Base-by-base conservation (phyloP, 1,284 basidiomycete genomes). In the Rhodotorula sp. region DNA sequence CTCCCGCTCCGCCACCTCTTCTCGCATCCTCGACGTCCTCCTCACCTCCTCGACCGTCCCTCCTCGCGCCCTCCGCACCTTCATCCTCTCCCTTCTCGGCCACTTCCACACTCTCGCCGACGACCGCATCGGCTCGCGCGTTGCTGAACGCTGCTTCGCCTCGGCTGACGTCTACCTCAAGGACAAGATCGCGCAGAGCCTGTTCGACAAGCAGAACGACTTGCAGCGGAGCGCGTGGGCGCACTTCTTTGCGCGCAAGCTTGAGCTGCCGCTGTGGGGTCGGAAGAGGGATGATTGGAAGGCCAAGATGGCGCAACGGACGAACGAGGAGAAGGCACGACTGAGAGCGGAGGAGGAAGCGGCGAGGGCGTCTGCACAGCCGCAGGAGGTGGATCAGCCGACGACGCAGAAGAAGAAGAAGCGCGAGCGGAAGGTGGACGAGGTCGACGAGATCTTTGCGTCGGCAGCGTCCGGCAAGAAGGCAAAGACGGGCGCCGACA, bases 161-260 rank as follows among this genome's bases (percentile, higher is more conserved):
- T 87, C 86, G 68, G 89, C 91, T 22, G 94, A 97, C 81, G 89
- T 91, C 2, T 96, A 90, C 81, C 84, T 95, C 74, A 93, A 90
- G 90, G 92, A 95, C 81, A 94, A 94, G 81, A 91, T 97, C 61
- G 92, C 90, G 1, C 86, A 86, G 22, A 89, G 89, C 19, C 82
- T 95, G 17, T 81, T 92, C 30, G 63, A 69, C 34, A 85, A 90
- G 66, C 89, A 92, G 72, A 85, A 86, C 34, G 82, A 82, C 27
- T 85, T 97, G 29, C 86, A 87, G 1, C 87, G 84, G 10, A 91
- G 90, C 2, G 88, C 85, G 77, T 95, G 88, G 76, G 94, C 92
- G 49, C 91, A 90, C 78, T 95, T 88, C 83, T 92, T 96, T 76
- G 85, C 86, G 49, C 85, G 88, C 52, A 89, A 88, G 77, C 82